Percentiles rank a stretch among this genome's conserved stretches.
phyloP scores from a whole-genome alignment of 1,139 yeast species.

The Candida buenavistaensis region DNA sequence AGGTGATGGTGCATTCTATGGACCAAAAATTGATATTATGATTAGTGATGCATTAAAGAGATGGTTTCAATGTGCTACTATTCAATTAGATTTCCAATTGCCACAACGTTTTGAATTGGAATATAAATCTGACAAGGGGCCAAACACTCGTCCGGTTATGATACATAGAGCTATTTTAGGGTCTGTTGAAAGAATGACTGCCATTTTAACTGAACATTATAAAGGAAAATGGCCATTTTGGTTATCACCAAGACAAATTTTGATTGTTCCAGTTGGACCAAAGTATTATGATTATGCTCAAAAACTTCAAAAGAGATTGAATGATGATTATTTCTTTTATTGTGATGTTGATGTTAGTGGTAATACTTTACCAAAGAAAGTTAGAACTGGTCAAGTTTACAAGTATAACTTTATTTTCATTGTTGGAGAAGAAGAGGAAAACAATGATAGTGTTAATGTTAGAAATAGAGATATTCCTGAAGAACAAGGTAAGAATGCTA shows the following conservation, averaged over 20 bases:
- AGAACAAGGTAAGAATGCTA: slow-evolving; percentile 89
- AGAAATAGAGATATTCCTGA: slow-evolving; percentile 85
- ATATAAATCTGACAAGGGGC: slow-evolving; percentile 73
- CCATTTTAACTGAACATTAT: slow-evolving; percentile 92
- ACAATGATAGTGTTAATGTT: slow-evolving; percentile 75
- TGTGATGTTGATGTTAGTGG: slow-evolving; percentile 93
- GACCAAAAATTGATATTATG: slow-evolving; percentile 96
- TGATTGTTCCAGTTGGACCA: slow-evolving; percentile 95
- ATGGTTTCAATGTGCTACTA: slow-evolving; percentile 98
- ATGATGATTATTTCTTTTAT: slow-evolving; percentile 67
- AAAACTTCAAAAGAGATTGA: slow-evolving; percentile 65
- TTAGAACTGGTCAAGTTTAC: slow-evolving; percentile 90
- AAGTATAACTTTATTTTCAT: slow-evolving; percentile 93
- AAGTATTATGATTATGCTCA: slow-evolving; percentile 88
- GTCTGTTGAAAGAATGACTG: slow-evolving; percentile 97
- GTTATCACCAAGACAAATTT: slow-evolving; percentile 95
- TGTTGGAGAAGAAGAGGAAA: slow-evolving; percentile 93
- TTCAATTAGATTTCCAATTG: slow-evolving; percentile 95
- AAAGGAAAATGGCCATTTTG: slow-evolving; percentile 99
- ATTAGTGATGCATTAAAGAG: slow-evolving; percentile 88
- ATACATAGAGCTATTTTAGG: slow-evolving; percentile 98
- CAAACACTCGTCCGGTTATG: slow-evolving; percentile 81
- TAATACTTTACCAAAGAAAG: slow-evolving; percentile 94
- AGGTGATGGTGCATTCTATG: slow-evolving; percentile 98
- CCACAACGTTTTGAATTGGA: slow-evolving; percentile 89